Evolutionary conservation across 1,284 basidiomycete species (phyloP).

Genomic region (Ceratobasidium sp.): DNA sequence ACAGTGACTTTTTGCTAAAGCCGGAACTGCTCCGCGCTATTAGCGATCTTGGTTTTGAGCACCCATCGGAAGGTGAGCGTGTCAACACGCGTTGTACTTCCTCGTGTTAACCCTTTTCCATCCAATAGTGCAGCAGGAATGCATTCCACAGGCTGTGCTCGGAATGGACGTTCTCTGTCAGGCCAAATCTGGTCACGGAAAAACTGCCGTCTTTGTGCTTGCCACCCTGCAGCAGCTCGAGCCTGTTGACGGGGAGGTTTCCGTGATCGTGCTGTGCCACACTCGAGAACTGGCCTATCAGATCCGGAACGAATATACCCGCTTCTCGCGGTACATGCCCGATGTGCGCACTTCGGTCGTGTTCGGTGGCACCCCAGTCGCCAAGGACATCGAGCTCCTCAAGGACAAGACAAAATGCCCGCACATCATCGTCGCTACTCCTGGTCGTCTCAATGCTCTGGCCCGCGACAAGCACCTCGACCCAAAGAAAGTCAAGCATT

Average conservation of each 20-base stretch:
- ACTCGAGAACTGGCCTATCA: slow-evolving; percentile 99
- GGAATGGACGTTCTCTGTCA: slow-evolving; percentile 99
- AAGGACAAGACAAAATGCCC: slow-evolving; percentile 98
- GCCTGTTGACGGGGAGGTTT: slow-evolving; percentile 97
- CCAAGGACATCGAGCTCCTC: slow-evolving; percentile 93
- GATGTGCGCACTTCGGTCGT: slow-evolving; percentile 98
- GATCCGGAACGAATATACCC: slow-evolving; percentile 99
- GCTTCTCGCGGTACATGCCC: slow-evolving; percentile 99
- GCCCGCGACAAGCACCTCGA: slow-evolving; percentile 93
- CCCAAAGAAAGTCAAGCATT: slow-evolving; percentile 96
- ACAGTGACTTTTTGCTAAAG: slow-evolving; percentile 95
- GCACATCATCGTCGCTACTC: slow-evolving; percentile 98
- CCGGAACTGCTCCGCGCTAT: slow-evolving; percentile 97
- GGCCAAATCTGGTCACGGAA: slow-evolving; percentile 99
- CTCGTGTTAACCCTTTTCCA: slow-evolving; percentile 34
- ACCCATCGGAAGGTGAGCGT: slow-evolving; percentile 94
- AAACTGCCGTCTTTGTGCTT: slow-evolving; percentile 99
- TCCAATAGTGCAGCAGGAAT: slow-evolving; percentile 95
- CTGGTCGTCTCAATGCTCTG: slow-evolving; percentile 94
- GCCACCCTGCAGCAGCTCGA: slow-evolving; percentile 99
- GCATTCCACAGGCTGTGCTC: slow-evolving; percentile 98
- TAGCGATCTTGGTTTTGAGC: slow-evolving; percentile 99
- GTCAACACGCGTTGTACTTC: slow-evolving; percentile 41
- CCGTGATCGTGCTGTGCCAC: slow-evolving; percentile 98
- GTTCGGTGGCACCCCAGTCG: slow-evolving; percentile 96